Conservation (phyloP, 257 asterid genomes). For the Penstemon newberryi region DNA sequence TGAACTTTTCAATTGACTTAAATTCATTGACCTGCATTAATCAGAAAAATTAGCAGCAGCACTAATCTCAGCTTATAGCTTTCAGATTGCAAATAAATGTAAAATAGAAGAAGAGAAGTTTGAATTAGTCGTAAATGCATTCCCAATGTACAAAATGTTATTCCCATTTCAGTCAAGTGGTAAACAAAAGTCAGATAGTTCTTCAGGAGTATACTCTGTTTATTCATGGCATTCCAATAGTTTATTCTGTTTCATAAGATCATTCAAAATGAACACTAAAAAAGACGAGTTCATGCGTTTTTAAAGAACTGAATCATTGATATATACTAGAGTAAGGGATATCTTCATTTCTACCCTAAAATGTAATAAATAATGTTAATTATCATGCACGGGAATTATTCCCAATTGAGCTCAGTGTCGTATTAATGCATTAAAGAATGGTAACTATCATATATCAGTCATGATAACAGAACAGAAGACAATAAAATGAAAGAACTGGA, state of each 20-base stretch:
- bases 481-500: slow-evolving; percentile 24
- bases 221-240: slow-evolving; percentile 9
- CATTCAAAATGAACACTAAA: not conserved
- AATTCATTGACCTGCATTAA: slow-evolving; percentile 77
- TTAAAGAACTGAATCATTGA: not conserved
- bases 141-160: slow-evolving; percentile 14
- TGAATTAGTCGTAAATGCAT: slow-evolving; percentile 8
- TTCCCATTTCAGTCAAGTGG: not conserved
- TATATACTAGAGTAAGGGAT: slow-evolving; percentile 1
- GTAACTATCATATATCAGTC: slow-evolving; percentile 3
- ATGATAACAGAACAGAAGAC: slow-evolving; percentile 13
- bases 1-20: slow-evolving; percentile 97
- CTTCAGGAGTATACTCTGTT: not conserved
- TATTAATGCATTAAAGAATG: not conserved
- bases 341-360: not conserved
- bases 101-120: not conserved
- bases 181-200: slow-evolving; percentile 3
- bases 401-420: not conserved
- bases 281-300: not conserved
- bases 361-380: not conserved
- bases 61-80: not conserved
- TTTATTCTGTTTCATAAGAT: not conserved
- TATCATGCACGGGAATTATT: not conserved
- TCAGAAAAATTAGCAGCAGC: slow-evolving; percentile 24
- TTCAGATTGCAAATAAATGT: slow-evolving; percentile 20